These are phyloP conservation scores for Pseudogymnoascus sp. DNA, from an alignment of 2,329 filamentous ascomycete genomes.

Conservation along the genomic window DNA sequence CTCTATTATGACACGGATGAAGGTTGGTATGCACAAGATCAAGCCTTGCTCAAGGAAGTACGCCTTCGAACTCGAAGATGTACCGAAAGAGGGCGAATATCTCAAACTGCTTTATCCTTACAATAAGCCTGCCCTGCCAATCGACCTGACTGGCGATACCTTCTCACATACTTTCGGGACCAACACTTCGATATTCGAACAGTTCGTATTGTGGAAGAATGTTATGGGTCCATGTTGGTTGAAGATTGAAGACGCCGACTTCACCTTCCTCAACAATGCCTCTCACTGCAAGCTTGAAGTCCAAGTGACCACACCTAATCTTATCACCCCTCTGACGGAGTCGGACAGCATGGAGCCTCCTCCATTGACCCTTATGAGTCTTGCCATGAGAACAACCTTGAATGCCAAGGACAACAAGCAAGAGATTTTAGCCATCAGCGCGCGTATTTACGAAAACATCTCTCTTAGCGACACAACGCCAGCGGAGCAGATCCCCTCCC, in stretches of 20 bases:
- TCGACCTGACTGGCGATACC: conserved; percentile 69
- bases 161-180: conserved; percentile 92
- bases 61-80: conserved; percentile 81
- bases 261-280: conserved; percentile 76
- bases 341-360: conserved; percentile 76
- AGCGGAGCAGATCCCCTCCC: conserved; percentile 79
- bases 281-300: conserved; percentile 97
- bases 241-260: conserved; percentile 79
- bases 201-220: conserved; percentile 97
- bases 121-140: conserved; percentile 67
- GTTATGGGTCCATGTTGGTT: conserved; percentile 99
- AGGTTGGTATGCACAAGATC: conserved; percentile 85
- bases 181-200: conserved; percentile 90
- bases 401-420: conserved; percentile 93
- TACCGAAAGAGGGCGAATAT: conserved; percentile 86
- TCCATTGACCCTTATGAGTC: conserved; percentile 90
- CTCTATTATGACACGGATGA: conserved; percentile 76
- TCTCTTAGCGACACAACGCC: conserved; percentile 80
- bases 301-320: conserved; percentile 68
- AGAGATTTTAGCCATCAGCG: conserved; percentile 86
- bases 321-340: conserved; percentile 65
- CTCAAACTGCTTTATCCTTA: conserved; percentile 96
- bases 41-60: conserved; percentile 88
- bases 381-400: conserved; percentile 79
- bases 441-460: conserved; percentile 86